Conservation (phyloP, 768 basidiomycete species). For the Serendipita sp. region DNA sequence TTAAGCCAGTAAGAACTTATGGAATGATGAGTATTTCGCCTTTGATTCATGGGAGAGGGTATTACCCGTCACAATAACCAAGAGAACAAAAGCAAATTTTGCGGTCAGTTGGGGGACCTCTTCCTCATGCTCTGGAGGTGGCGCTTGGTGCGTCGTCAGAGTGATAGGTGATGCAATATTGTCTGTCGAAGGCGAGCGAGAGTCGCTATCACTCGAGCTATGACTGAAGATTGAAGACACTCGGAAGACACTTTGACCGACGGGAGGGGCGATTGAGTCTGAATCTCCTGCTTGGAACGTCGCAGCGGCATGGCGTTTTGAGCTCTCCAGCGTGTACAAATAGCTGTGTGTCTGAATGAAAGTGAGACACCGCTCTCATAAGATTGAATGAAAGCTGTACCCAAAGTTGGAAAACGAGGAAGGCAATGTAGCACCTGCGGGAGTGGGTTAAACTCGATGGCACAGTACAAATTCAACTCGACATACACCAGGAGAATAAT, state of each 20-base stretch:
- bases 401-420: conserved; percentile 5
- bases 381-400: neutral
- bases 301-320: neutral
- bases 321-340: neutral
- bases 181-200: neutral
- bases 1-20: conserved; percentile 23
- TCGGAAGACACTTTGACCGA: neutral
- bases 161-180: conserved; percentile 9
- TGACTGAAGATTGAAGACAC: conserved; percentile 9
- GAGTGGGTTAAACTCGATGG: neutral
- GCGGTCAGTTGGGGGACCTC: conserved; percentile 22
- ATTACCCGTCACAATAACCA: conserved; percentile 20
- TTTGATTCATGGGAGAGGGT: neutral
- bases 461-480: conserved; percentile 26
- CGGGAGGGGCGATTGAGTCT: neutral
- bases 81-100: conserved; percentile 20
- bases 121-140: conserved; percentile 15
- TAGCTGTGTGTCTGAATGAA: neutral
- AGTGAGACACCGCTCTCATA: neutral
- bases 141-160: neutral
- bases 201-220: conserved; percentile 14
- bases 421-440: neutral
- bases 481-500: conserved; percentile 15
- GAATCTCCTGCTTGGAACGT: neutral
- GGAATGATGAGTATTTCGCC: neutral